Percentiles rank a stretch among this genome's conserved stretches.
Conservation (phyloP, 352 stramenopile species). For the Thraustochytrium striatum region DNA sequence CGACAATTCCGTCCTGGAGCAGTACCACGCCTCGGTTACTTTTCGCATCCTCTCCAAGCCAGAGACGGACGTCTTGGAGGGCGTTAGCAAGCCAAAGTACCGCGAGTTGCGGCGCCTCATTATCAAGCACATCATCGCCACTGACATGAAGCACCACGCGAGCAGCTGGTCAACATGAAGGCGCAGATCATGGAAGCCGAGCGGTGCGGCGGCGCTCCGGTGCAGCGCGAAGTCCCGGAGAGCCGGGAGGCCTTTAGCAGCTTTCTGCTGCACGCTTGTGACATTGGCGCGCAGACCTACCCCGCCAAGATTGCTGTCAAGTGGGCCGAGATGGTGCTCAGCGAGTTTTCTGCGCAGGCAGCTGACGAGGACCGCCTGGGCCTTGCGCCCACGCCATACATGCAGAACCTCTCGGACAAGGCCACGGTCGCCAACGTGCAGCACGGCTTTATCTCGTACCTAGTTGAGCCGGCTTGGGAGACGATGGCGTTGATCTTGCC, state of each 20-base stretch:
- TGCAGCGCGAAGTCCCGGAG: conserved; percentile 58
- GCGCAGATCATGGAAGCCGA: conserved; percentile 50
- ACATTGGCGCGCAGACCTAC: conserved; percentile 75
- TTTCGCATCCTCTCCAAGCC: conserved; percentile 75
- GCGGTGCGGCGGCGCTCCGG: conserved; percentile 38
- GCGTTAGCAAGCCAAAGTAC: conserved; percentile 56
- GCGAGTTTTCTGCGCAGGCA: conserved; percentile 78
- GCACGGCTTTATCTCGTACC: conserved; percentile 50
- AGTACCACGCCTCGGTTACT: conserved; percentile 75
- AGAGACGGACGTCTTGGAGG: conserved; percentile 74
- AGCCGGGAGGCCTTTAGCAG: conserved; percentile 77
- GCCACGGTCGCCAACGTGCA: conserved; percentile 50
- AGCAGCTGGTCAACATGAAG: conserved; percentile 49
- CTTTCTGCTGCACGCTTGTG: conserved; percentile 74
- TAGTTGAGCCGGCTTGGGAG: conserved; percentile 26
- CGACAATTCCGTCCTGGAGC: conserved; percentile 79
- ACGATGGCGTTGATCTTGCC: background rate
- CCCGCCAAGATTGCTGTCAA: conserved; percentile 76
- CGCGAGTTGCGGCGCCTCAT: conserved; percentile 78
- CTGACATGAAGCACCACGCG: conserved; percentile 77
- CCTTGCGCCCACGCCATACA: conserved; percentile 69
- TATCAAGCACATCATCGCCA: conserved; percentile 75
- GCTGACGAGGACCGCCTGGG: conserved; percentile 72
- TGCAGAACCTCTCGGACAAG: conserved; percentile 50
- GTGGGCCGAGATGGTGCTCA: conserved; percentile 81